Conservation (phyloP, 768 basidiomycete species). For the Leucosporidium yakuticum region DNA sequence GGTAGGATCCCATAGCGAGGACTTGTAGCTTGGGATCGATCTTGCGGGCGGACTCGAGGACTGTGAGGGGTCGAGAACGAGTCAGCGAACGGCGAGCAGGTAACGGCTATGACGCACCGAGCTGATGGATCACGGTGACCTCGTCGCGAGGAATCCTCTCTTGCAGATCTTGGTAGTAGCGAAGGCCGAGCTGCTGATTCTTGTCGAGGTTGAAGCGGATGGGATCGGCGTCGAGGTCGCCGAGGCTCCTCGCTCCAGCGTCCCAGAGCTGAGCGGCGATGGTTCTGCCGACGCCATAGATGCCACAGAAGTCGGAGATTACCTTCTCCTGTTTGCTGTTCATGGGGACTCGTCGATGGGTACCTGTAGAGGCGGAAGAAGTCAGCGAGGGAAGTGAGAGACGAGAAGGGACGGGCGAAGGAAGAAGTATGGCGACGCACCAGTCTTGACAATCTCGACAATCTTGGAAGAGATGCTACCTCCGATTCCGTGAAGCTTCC, state of each 20-base stretch:
- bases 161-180: slow-evolving; percentile 44
- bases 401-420: no score
- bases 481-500: neutral
- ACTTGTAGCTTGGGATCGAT: slow-evolving; percentile 41
- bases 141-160: slow-evolving; percentile 44
- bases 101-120: neutral
- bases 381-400: slow-evolving; percentile 1
- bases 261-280: neutral
- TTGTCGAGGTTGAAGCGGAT: neutral
- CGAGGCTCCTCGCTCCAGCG: slow-evolving; percentile 8
- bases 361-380: slow-evolving; percentile 10
- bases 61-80: no score
- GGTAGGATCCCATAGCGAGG: slow-evolving; percentile 44
- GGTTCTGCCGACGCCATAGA: neutral
- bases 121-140: slow-evolving; percentile 38
- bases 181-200: slow-evolving; percentile 39
- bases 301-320: neutral
- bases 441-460: neutral
- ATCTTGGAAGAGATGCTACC: neutral
- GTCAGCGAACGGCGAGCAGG: no score
- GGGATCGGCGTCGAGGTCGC: neutral
- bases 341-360: neutral
- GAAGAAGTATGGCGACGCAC: neutral
- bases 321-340: neutral
- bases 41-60: slow-evolving; percentile 16